Evolutionary conservation across 805 yeast species (phyloP).

Genomic region (Candida verbasci): DNA sequence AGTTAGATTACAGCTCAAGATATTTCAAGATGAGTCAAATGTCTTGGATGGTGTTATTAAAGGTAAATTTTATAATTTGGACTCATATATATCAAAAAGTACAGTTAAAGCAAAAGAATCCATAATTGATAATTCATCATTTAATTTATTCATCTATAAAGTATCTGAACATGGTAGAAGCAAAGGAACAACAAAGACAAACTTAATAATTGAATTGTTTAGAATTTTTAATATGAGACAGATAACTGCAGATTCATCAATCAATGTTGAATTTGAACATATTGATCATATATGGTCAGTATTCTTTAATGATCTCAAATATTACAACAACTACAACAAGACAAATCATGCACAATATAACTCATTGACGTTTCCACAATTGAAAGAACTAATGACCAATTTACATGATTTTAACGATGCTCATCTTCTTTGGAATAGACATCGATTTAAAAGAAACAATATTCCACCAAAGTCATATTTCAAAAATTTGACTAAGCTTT

Average conservation of each 20-base stretch:
- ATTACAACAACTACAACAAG: slow-evolving; percentile 15
- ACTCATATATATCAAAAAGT: slow-evolving; percentile 8
- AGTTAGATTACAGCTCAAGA: neutral
- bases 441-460: slow-evolving; percentile 10
- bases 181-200: slow-evolving; percentile 15
- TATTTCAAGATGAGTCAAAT: neutral
- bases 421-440: slow-evolving; percentile 5
- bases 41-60: slow-evolving; percentile 2
- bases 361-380: slow-evolving; percentile 13
- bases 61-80: neutral
- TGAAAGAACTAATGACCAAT: slow-evolving; percentile 16
- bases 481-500: slow-evolving; percentile 16
- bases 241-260: slow-evolving; percentile 13
- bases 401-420: slow-evolving; percentile 20
- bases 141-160: slow-evolving; percentile 32
- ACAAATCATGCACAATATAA: neutral
- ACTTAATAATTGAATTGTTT: slow-evolving; percentile 23
- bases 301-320: slow-evolving; percentile 15
- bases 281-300: slow-evolving; percentile 25
- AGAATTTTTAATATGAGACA: slow-evolving; percentile 16
- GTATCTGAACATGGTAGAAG: slow-evolving; percentile 20
- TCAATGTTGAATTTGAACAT: slow-evolving; percentile 25
- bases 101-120: neutral
- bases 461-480: slow-evolving; percentile 14
- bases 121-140: slow-evolving; percentile 22